Conservation (phyloP, 305 asterid species). For the Fraxinus floribunda region DNA sequence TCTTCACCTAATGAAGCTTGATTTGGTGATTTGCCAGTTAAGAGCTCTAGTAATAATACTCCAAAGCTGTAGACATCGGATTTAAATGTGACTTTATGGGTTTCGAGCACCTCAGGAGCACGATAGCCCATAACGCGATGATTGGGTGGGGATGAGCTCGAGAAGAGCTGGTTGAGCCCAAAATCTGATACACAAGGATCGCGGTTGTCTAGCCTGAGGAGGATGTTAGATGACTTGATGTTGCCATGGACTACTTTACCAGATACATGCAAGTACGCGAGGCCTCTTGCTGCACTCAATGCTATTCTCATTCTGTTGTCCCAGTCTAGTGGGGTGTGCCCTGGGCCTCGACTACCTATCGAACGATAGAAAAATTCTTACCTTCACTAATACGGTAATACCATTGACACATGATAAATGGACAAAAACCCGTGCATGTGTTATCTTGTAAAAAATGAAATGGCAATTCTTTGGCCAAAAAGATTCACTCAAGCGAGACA, state of each 20-base stretch:
- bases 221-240: conserved; percentile 89
- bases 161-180: conserved; percentile 78
- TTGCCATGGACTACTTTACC: conserved; percentile 81
- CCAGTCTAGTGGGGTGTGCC: conserved; percentile 98
- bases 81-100: conserved; percentile 70
- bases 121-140: conserved; percentile 87
- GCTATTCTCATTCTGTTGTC: conserved; percentile 77
- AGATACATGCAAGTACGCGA: conserved; percentile 66
- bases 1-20: conserved; percentile 95
- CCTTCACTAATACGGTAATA: background rate
- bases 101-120: conserved; percentile 89
- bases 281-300: conserved; percentile 71
- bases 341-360: conserved; percentile 94
- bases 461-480: background rate
- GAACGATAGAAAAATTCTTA: conserved; percentile 9
- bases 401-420: too few species aligned
- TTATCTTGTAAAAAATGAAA: background rate
- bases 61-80: conserved; percentile 96
- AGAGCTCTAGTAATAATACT: conserved; percentile 69
- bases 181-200: conserved; percentile 76
- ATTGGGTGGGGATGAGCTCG: conserved; percentile 55
- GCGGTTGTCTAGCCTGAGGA: conserved; percentile 63
- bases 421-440: background rate
- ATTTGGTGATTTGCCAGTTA: conserved; percentile 96
- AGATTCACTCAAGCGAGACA: background rate